Conservation (phyloP, 2,329 filamentous ascomycete species). For the Colletotrichum endophyticum region DNA sequence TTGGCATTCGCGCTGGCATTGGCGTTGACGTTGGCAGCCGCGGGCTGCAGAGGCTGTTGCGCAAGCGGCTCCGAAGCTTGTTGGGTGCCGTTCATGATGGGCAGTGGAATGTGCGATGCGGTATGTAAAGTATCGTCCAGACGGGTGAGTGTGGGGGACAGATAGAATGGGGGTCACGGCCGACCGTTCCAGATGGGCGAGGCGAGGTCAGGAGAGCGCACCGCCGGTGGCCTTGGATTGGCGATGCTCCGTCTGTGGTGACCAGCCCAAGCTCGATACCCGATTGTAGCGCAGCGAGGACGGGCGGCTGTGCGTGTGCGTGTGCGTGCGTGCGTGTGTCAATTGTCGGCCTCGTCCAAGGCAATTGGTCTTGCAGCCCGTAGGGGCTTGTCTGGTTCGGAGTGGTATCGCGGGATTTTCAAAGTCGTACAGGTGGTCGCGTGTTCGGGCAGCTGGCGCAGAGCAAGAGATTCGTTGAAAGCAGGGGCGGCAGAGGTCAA, state of each 20-base stretch:
- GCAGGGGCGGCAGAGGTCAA: not conserved
- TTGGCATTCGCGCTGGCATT: not conserved
- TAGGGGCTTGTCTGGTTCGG: not conserved
- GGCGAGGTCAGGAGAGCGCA: not conserved
- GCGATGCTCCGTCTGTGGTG: constrained; percentile 5
- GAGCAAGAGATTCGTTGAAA: not conserved
- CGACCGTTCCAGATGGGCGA: not conserved
- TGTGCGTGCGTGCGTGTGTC: not conserved
- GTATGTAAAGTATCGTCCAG: not conserved
- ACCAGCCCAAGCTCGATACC: not conserved
- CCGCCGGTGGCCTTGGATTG: not conserved
- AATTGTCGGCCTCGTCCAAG: not conserved
- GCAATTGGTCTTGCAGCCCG: not conserved
- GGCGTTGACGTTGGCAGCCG: not conserved
- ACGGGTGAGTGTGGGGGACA: not conserved
- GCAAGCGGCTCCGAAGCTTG: constrained; percentile 7
- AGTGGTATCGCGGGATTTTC: not conserved
- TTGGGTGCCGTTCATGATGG: constrained; percentile 21
- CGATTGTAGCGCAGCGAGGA: not conserved
- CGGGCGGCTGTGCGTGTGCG: not conserved
- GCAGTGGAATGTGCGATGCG: not conserved
- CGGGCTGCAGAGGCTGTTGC: constrained; percentile 15
- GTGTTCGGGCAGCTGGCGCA: not conserved
- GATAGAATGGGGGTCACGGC: not conserved
- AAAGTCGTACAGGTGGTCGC: not conserved